These are phyloP conservation scores for Phytopythium kandeliae DNA, from an alignment of 352 stramenopile species.

Conservation along the genomic window DNA sequence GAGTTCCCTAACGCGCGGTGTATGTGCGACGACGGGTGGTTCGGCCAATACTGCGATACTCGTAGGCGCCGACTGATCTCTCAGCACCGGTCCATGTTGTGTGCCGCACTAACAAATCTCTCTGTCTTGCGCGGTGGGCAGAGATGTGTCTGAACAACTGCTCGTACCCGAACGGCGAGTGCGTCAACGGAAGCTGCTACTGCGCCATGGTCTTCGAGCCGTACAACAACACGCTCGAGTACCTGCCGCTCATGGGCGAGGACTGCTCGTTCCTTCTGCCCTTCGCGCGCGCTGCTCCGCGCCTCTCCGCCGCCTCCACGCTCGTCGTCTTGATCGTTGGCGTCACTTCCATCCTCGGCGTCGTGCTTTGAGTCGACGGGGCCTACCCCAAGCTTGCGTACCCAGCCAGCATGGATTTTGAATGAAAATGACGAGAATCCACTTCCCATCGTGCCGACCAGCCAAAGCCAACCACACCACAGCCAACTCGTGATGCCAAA, in stretches of 20 bases:
- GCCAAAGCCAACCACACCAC: too few species aligned
- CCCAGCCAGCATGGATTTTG: too few species aligned
- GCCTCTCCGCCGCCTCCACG: slow-evolving; percentile 5
- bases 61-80: slow-evolving; percentile 46
- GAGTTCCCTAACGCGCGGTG: slow-evolving; percentile 95
- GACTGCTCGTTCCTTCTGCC: slow-evolving; percentile 81
- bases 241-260: slow-evolving; percentile 73
- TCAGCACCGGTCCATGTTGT: too few species aligned
- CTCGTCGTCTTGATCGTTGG: slow-evolving; percentile 7
- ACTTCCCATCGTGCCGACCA: too few species aligned
- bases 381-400: too few species aligned
- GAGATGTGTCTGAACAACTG: slow-evolving; percentile 97
- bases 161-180: slow-evolving; percentile 94
- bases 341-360: slow-evolving; percentile 6
- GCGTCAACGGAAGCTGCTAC: slow-evolving; percentile 87
- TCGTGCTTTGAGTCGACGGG: too few species aligned
- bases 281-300: slow-evolving; percentile 31
- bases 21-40: slow-evolving; percentile 94
- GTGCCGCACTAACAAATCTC: too few species aligned
- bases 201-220: slow-evolving; percentile 92
- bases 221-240: slow-evolving; percentile 91
- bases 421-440: too few species aligned
- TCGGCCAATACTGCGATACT: slow-evolving; percentile 90
- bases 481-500: too few species aligned
- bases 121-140: too few species aligned